Evolutionary conservation across 2,329 filamentous ascomycete species (phyloP).

Genomic region (Aspergillus uvarum): DNA sequence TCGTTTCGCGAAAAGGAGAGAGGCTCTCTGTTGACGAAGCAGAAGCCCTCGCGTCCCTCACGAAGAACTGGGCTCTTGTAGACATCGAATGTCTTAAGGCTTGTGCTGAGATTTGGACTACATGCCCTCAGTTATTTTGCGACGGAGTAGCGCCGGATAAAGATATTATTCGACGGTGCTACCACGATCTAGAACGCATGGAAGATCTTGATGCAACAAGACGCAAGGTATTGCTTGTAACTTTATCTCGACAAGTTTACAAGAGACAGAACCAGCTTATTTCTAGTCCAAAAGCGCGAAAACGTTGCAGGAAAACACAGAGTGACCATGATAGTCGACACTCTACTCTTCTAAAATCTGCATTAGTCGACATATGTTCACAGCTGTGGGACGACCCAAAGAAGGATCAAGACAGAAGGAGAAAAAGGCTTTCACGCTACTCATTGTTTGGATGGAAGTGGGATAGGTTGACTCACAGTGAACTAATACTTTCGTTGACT

Average conservation of each 20-base stretch:
- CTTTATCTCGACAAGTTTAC: slow-evolving; percentile 5
- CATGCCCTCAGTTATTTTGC: background rate
- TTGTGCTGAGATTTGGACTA: slow-evolving; percentile 8
- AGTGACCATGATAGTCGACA: slow-evolving; percentile 3
- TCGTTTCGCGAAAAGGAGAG: slow-evolving; percentile 3
- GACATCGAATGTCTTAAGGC: slow-evolving; percentile 4
- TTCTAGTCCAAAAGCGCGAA: slow-evolving; percentile 4
- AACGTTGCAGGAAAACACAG: slow-evolving; percentile 7
- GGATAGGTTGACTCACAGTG: slow-evolving; percentile 6
- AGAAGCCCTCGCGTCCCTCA: slow-evolving; percentile 4
- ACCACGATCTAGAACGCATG: slow-evolving; percentile 2
- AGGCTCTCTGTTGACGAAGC: slow-evolving; percentile 1
- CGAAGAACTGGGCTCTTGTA: slow-evolving; percentile 1
- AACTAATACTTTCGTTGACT: slow-evolving; percentile 6
- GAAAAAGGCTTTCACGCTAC: slow-evolving; percentile 2
- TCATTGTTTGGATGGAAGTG: slow-evolving; percentile 9
- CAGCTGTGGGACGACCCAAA: slow-evolving; percentile 7
- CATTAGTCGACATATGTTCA: slow-evolving; percentile 7
- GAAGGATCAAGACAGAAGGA: slow-evolving; percentile 1
- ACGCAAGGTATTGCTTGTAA: slow-evolving; percentile 8
- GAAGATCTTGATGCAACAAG: slow-evolving; percentile 1
- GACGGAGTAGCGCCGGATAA: background rate
- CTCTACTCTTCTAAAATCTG: slow-evolving; percentile 1
- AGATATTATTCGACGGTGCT: slow-evolving; percentile 5
- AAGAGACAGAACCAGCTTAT: slow-evolving; percentile 3